Evolutionary conservation across 2,329 filamentous ascomycete species (phyloP).

Genomic region (Chrysoporthe puriensis): DNA sequence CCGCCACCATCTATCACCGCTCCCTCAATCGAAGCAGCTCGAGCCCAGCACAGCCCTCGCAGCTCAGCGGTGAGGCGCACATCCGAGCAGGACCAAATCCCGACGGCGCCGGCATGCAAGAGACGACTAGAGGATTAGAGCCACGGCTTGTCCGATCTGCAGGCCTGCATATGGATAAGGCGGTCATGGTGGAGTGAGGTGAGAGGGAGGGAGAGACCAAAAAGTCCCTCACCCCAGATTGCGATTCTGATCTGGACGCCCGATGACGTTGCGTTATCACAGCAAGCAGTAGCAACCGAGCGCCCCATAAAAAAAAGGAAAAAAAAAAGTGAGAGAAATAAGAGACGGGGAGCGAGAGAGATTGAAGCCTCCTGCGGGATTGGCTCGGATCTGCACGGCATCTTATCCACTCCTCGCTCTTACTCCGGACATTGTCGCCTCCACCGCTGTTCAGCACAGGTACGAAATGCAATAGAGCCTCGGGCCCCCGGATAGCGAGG

Average conservation of each 20-base stretch:
- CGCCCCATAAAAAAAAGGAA: not conserved
- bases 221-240: constrained; percentile 29
- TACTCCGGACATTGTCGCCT: constrained; percentile 25
- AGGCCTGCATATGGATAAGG: constrained; percentile 7
- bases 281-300: not conserved
- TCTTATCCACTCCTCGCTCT: constrained; percentile 25
- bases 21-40: no score
- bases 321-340: no score
- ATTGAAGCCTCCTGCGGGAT: constrained; percentile 23
- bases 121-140: not conserved
- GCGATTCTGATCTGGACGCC: constrained; percentile 11
- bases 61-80: not conserved
- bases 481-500: not conserved
- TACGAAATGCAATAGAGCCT: not conserved
- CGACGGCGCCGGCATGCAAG: not conserved
- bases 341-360: not conserved
- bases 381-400: constrained; percentile 25
- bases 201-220: constrained; percentile 11
- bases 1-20: no score
- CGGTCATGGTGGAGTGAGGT: not conserved
- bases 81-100: not conserved
- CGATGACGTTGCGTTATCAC: constrained; percentile 25
- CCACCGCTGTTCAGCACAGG: constrained; percentile 6
- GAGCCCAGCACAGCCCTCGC: no score
- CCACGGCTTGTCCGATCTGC: constrained; percentile 23